Base-by-base conservation (phyloP, 2,329 filamentous ascomycete species). In the Aspergillus pseudonomiae region DNA sequence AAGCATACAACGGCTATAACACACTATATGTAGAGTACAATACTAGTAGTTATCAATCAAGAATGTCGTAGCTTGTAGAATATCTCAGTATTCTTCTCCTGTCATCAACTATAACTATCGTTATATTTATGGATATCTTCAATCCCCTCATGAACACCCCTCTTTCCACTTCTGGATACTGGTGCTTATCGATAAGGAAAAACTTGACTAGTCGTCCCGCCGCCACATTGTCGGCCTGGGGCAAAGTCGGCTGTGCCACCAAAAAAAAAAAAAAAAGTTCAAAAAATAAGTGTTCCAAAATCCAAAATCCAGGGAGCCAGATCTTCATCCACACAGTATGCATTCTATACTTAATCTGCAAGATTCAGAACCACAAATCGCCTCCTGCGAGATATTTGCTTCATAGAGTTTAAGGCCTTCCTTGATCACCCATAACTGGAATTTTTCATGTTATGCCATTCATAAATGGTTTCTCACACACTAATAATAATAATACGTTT, bases 101-200 rank as follows among this genome's bases (percentile, higher is more conserved):
- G 6, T 24, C 14, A 14, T 36, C 1, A 14, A 41, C 26, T 9
- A 46, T 19, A 48, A 6, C 21, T 26, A 48, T 48, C 6, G 14
- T 11, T 48, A 19, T 48, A 48, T 46, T 24, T 21, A 50, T 34
- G 26, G 21, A 9, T 28, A 32, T 16, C 26, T 28, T 50, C 45
- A 16, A 3, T n/a, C 24, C 46, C 46, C 45, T 28, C 28, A 32
- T 9, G 11, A 14, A 24, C 30, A 36, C 28, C 52, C 52, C 52
- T 54, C 52, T 36, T 50, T 32, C 46, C 46, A 19, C 16, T 50
- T 24, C 52, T 21, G 52, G 10, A 36, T 28, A 19, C 16, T 10
- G 16, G 36, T 36, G 34, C 59, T 64, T 64, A 64, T 64, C 62
- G 62, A 64, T 64, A 64, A 64, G 54, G 24, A 54, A 34, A 54